Conservation (phyloP, 192 early-diverging fungal genomes). For the Thamnidium elegans region DNA sequence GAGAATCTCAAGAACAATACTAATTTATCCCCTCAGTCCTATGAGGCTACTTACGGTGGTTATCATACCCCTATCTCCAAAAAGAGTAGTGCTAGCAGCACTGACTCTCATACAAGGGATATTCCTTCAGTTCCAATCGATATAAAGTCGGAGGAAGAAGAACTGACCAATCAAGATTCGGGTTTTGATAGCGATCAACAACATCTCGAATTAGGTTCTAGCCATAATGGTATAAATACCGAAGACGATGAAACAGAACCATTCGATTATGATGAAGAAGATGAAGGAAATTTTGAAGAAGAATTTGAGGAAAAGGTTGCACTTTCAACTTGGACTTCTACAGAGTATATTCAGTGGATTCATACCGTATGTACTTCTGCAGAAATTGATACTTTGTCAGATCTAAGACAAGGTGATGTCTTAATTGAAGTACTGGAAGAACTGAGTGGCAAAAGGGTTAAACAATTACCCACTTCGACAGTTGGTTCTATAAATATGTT, state of each 20-base stretch:
- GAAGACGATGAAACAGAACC: neutral
- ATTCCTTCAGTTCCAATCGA: too few species aligned
- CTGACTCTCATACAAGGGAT: too few species aligned
- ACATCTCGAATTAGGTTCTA: neutral
- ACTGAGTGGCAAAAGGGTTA: conserved; percentile 46
- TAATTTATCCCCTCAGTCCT: conserved; percentile 6
- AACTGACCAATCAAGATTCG: conserved; percentile 7
- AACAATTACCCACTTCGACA: conserved; percentile 33
- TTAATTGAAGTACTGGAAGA: conserved; percentile 46
- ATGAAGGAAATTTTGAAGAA: neutral
- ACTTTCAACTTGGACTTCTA: conserved; percentile 22
- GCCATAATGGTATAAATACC: neutral
- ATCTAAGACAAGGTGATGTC: conserved; percentile 45
- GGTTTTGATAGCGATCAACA: conserved; percentile 15
- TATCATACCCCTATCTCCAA: too few species aligned
- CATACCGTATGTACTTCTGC: conserved; percentile 31
- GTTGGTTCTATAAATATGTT: conserved; percentile 34
- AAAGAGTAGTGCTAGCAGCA: too few species aligned
- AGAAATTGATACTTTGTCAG: conserved; percentile 34
- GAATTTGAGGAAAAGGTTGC: neutral
- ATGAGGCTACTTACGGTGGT: conserved; percentile 7
- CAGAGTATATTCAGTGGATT: conserved; percentile 50
- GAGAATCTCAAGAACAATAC: conserved; percentile 17
- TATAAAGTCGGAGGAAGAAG: too few species aligned
- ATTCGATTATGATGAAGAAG: conserved; percentile 23